Evolutionary conservation across 2,329 filamentous ascomycete genomes (phyloP).

Genomic region (Paracamarosporium sp.): DNA sequence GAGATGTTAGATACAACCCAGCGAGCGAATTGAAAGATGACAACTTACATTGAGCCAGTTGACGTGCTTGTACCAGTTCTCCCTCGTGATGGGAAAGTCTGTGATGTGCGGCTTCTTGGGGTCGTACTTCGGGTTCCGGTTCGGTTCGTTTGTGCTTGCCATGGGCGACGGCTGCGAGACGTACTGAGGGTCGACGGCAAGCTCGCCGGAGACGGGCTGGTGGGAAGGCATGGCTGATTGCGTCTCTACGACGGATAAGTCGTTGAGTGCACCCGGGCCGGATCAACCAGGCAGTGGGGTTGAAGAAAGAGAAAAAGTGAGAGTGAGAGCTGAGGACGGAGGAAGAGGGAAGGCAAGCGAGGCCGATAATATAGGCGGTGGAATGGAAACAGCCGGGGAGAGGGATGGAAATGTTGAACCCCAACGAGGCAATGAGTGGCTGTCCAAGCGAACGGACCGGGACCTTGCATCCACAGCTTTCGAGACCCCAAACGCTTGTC

Average conservation of each 20-base stretch:
- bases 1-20: constrained; percentile 18
- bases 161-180: constrained; percentile 53
- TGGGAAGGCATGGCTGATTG: constrained; percentile 59
- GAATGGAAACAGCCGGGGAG: constrained; percentile 23
- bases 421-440: constrained; percentile 23
- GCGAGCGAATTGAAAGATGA: background rate
- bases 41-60: constrained; percentile 85
- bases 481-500: constrained; percentile 29
- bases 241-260: too few relatives aligned
- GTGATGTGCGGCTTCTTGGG: constrained; percentile 85
- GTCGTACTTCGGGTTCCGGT: constrained; percentile 60
- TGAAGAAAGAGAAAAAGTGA: constrained; percentile 3
- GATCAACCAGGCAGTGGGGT: background rate
- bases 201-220: constrained; percentile 56
- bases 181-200: constrained; percentile 58
- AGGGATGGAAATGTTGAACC: constrained; percentile 28
- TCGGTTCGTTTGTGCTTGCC: constrained; percentile 60
- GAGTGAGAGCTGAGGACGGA: constrained; percentile 26
- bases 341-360: constrained; percentile 18
- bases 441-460: constrained; percentile 38
- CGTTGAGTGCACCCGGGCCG: background rate
- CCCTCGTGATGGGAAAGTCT: constrained; percentile 78
- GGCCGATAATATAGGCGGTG: constrained; percentile 33
- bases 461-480: constrained; percentile 38
- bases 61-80: constrained; percentile 91